Evolutionary conservation across 2,329 filamentous ascomycete genomes (phyloP), one percentile per base, ranked within the genome.

Genomic region (Arachnopeziza araneosa): DNA sequence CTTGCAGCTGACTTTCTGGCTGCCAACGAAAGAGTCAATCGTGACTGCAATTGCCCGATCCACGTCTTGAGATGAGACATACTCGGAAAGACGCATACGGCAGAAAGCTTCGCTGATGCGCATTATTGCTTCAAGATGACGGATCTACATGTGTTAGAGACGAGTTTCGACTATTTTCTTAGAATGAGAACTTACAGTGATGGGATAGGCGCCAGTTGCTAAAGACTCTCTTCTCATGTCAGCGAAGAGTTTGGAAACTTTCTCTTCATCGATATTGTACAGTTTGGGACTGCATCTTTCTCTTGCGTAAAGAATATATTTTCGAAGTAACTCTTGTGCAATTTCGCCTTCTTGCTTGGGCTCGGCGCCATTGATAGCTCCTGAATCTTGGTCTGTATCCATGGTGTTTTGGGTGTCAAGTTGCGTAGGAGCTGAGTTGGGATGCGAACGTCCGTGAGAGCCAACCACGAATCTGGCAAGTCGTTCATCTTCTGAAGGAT

Each of bases 251-350:
- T 93, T 84, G 1, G 95, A 90, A 32, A 99, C 85, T 79, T 99
- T 99, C 77, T 98, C 95, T 74, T 97, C 91, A 68, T 99, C 95
- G 75, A 99, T 96, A 73, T 98, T 91, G 74, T 97, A 96, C 9
- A 99, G 82, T 77, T 96, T 98, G 9, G 95, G 95, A 57, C 83
- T 84, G 75, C 91, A 96, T 69, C 88, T 89, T 74, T 97, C 92
- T 32, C 93, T 84, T 0, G 95, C 92, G 71, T 97, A 99, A 21
- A 98, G 81, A 67, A 99, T 99, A 75, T 98, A 99, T 77, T 99
- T 99, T 66, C 95, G 82, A 66, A 99, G 78, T 52, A 99, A 79
- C 68, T 95, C 91, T 72, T 99, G 95, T 0, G 92, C 86, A 58
- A 99, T 96, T 64, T 95, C 88, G 57, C 88, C 87, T 67, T 83